These are phyloP conservation scores for Pythium brachiatum DNA, from an alignment of 352 stramenopile genomes.

Conservation along the genomic window DNA sequence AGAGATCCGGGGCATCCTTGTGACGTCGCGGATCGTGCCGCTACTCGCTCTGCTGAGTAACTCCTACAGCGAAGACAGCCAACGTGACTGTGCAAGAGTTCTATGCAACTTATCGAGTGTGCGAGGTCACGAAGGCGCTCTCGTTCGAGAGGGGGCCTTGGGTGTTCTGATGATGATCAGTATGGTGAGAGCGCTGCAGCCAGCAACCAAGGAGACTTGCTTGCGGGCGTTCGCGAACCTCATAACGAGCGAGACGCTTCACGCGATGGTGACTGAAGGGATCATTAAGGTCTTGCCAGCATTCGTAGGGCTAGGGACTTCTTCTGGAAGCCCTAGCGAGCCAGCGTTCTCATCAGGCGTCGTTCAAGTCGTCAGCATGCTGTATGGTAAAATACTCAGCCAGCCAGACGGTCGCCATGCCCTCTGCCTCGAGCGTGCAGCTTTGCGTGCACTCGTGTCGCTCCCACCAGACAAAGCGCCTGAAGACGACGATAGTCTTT, in stretches of 20 bases:
- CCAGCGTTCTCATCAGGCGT: slow-evolving; percentile 17
- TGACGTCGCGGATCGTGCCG: slow-evolving; percentile 43
- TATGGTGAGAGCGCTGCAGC: slow-evolving; percentile 65
- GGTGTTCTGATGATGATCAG: slow-evolving; percentile 77
- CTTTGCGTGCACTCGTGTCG: slow-evolving; percentile 49
- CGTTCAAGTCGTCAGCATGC: slow-evolving; percentile 39
- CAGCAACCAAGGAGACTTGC: slow-evolving; percentile 68
- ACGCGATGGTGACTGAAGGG: slow-evolving; percentile 59
- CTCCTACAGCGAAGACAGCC: slow-evolving; percentile 80
- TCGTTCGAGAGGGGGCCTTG: slow-evolving; percentile 61
- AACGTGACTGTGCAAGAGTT: slow-evolving; percentile 70
- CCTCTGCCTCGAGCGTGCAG: slow-evolving; percentile 38
- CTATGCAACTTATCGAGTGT: slow-evolving; percentile 74
- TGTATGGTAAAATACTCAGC: slow-evolving; percentile 59
- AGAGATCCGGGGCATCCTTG: slow-evolving; percentile 44
- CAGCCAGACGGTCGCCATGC: slow-evolving; percentile 43
- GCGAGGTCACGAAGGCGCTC: slow-evolving; percentile 36
- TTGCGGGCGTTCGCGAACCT: slow-evolving; percentile 65
- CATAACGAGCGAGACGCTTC: slow-evolving; percentile 54
- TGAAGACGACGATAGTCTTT: slow-evolving; percentile 17
- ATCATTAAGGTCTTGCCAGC: slow-evolving; percentile 62
- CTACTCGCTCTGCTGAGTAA: slow-evolving; percentile 67
- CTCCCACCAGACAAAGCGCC: slow-evolving; percentile 1
- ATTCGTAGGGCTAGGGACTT: slow-evolving; percentile 32
- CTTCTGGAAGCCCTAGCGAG: background rate